Percentiles rank a stretch among this genome's conserved stretches.
Conservation (phyloP, 345 rosid species). For the Salix brachista region DNA sequence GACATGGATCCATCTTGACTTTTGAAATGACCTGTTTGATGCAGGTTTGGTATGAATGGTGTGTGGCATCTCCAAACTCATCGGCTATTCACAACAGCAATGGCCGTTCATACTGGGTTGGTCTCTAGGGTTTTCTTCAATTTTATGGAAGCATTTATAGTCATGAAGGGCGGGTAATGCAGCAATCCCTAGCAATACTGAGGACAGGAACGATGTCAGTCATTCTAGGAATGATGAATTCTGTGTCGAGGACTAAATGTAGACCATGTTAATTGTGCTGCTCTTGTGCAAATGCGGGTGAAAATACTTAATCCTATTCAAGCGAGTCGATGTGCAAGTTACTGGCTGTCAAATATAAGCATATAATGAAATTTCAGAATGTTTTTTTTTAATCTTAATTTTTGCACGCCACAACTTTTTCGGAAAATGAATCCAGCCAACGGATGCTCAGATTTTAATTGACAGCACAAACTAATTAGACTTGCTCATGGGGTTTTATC, state of each 20-base stretch:
- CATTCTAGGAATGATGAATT: neutral
- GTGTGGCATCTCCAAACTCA: conserved; percentile 58
- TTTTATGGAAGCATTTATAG: neutral
- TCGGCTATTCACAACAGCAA: conserved; percentile 83
- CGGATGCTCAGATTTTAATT: neutral
- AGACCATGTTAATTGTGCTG: neutral
- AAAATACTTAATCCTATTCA: neutral
- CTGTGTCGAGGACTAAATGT: neutral
- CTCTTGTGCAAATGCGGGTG: neutral
- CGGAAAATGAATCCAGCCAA: too few species aligned
- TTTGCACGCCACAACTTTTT: too few species aligned
- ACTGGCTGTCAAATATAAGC: neutral
- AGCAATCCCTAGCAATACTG: neutral
- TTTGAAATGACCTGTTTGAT: conserved; percentile 1
- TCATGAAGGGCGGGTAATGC: neutral
- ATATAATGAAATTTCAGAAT: neutral
- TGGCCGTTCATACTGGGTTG: conserved; percentile 97
- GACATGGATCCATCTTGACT: neutral
- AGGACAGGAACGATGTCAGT: neutral
- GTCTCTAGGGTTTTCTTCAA: conserved; percentile 42
- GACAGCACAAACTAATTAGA: too few species aligned
- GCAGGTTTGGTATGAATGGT: conserved; percentile 99
- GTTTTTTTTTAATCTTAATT: too few species aligned
- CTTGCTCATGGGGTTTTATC: neutral
- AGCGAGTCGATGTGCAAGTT: too few species aligned